Base-by-base conservation (phyloP, 2,329 filamentous ascomycete species). In the Penicillium glabrum region DNA sequence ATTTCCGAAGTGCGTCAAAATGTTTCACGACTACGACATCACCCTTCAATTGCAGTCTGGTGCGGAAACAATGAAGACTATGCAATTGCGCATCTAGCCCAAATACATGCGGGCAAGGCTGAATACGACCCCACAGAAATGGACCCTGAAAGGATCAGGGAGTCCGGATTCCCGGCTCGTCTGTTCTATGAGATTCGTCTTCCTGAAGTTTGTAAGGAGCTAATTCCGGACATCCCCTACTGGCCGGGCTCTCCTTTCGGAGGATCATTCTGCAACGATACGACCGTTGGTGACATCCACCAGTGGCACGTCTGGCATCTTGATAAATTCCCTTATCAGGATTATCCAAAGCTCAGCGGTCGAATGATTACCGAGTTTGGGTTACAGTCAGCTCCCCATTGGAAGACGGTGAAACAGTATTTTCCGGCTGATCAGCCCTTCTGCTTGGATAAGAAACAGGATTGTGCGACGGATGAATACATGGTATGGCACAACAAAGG, bases 41-140 rank as follows among this genome's bases (percentile, higher is more conserved):
- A 95, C 69, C 88, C 90, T 0, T 90, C 83, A 26, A 87, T 96
- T 59, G 85, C 91, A 46, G 87, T 95, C 59, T 95, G 86, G 78
- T 89, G 89, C 3, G 91, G 91, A 21, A 95, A 95, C 75, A 96
- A 96, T 68, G 91, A 96, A 70, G 90, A 95, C 69, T 93, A 95
- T 72, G 86, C 91, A 70, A 86, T 89, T 56, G 86, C 86, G 55
- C 89, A 93, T 70, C 80, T 79, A 27, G 83, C 83, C 63, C 29
- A 33, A 9, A 33, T 33, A 33, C 29, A 33, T 14, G 29, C 29
- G 13, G 29, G 29, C 29, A 79, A 80, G 0, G 80, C 93, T 54
- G 89, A 85, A 1, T 93, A 92, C 72, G 81, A 95, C 60, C 86
- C 83, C 59, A 80, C 85, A 11, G 86, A 96, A 75, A 46, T 37